phyloP scores from a whole-genome alignment of 768 basidiomycete species.

The Lactarius vividus region DNA sequence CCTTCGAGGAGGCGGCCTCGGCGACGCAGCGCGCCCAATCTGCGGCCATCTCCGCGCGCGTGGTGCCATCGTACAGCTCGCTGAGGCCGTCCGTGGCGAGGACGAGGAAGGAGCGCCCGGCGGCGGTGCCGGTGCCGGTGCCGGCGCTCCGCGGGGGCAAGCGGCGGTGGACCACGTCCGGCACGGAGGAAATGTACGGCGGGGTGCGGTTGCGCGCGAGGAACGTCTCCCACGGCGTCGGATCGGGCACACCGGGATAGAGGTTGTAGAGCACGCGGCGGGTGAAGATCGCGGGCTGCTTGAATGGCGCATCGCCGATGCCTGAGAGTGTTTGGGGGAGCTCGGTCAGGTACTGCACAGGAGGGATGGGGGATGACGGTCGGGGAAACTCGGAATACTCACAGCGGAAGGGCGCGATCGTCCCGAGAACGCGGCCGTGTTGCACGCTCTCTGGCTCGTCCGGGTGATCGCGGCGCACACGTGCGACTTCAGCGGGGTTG shows the following conservation, averaged over 20 bases:
- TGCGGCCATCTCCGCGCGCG: slow-evolving; percentile 35
- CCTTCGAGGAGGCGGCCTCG: slow-evolving; percentile 3
- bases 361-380: no score
- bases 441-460: slow-evolving; percentile 66
- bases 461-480: slow-evolving; percentile 63
- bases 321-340: slow-evolving; percentile 22
- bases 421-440: slow-evolving; percentile 69
- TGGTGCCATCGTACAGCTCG: slow-evolving; percentile 40
- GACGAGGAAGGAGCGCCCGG: slow-evolving; percentile 35
- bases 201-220: slow-evolving; percentile 42
- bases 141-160: slow-evolving; percentile 22
- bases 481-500: slow-evolving; percentile 62
- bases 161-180: slow-evolving; percentile 41
- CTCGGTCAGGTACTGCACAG: background rate
- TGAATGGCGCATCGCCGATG: slow-evolving; percentile 40
- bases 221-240: slow-evolving; percentile 31
- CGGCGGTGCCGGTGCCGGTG: slow-evolving; percentile 17
- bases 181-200: slow-evolving; percentile 44
- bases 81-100: slow-evolving; percentile 47
- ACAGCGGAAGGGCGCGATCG: slow-evolving; percentile 78
- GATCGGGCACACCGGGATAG: slow-evolving; percentile 36
- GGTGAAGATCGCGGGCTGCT: slow-evolving; percentile 37
- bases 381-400: slow-evolving; percentile 31
- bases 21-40: slow-evolving; percentile 40
- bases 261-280: slow-evolving; percentile 36